These are phyloP conservation scores for Globisporangium rhizosaccharum DNA, from an alignment of 352 stramenopile genomes.

Conservation along the genomic window DNA sequence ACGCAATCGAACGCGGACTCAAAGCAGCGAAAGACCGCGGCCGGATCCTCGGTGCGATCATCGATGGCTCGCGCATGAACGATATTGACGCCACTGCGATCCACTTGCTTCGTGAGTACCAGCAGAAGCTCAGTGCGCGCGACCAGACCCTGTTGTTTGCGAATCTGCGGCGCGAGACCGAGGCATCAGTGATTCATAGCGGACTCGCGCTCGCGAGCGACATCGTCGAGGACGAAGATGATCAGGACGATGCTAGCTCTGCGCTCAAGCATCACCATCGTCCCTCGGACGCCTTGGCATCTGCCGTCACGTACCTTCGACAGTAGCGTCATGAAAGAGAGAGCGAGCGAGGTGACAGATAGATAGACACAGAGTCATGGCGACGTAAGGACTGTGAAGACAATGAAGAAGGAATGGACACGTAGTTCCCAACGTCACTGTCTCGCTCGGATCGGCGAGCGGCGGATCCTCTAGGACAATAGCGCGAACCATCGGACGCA, in stretches of 20 bases:
- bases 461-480: too few species aligned
- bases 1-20: conserved; percentile 36
- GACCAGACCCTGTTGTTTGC: conserved; percentile 12
- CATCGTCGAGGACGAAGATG: background rate
- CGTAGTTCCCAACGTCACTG: too few species aligned
- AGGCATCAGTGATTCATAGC: conserved; percentile 4
- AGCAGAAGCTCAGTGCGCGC: conserved; percentile 2
- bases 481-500: too few species aligned
- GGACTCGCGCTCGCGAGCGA: background rate
- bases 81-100: conserved; percentile 15
- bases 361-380: too few species aligned
- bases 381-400: too few species aligned
- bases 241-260: background rate
- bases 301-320: conserved; percentile 2
- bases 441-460: too few species aligned
- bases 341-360: background rate
- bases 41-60: conserved; percentile 20
- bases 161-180: conserved; percentile 9
- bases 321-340: background rate
- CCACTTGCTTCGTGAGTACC: conserved; percentile 13
- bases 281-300: background rate
- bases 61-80: conserved; percentile 27
- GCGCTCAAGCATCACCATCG: background rate
- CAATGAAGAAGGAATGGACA: too few species aligned
- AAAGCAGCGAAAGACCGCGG: conserved; percentile 26